Evolutionary conservation across 2,329 filamentous ascomycete genomes (phyloP).

Genomic region (Colletotrichum higginsianum): DNA sequence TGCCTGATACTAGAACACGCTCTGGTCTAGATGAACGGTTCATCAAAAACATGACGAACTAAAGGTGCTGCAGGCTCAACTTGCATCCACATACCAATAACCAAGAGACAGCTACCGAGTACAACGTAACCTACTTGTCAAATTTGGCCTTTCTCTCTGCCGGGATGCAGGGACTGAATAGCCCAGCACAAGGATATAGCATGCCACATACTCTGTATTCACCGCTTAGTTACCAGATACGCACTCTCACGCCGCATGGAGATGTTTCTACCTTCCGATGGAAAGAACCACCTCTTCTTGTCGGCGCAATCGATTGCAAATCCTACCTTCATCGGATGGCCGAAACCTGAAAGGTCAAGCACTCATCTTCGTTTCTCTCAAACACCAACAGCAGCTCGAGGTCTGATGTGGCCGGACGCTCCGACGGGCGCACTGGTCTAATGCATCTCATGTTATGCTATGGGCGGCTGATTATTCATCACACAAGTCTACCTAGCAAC

Average conservation of each 20-base stretch:
- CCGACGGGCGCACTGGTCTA: slow-evolving; percentile 27
- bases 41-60: neutral
- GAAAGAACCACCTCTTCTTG: neutral
- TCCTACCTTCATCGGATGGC: slow-evolving; percentile 24
- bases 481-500: neutral
- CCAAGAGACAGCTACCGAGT: neutral
- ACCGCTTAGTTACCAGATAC: no score
- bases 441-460: neutral
- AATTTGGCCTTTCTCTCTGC: neutral
- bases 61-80: slow-evolving; percentile 20
- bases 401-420: slow-evolving; percentile 19
- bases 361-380: slow-evolving; percentile 3
- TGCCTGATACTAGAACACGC: neutral
- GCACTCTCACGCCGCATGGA: neutral
- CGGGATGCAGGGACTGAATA: slow-evolving; percentile 12
- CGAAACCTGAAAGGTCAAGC: slow-evolving; percentile 13
- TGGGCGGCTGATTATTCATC: neutral
- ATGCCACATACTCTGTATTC: neutral
- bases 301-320: slow-evolving; percentile 2
- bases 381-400: slow-evolving; percentile 11
- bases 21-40: neutral
- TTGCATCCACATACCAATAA: neutral
- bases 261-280: neutral
- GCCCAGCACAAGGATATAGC: neutral
- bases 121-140: no score